Conservation (phyloP, 1,284 basidiomycete species). For the Ceratorhiza oryzae-sativae region DNA sequence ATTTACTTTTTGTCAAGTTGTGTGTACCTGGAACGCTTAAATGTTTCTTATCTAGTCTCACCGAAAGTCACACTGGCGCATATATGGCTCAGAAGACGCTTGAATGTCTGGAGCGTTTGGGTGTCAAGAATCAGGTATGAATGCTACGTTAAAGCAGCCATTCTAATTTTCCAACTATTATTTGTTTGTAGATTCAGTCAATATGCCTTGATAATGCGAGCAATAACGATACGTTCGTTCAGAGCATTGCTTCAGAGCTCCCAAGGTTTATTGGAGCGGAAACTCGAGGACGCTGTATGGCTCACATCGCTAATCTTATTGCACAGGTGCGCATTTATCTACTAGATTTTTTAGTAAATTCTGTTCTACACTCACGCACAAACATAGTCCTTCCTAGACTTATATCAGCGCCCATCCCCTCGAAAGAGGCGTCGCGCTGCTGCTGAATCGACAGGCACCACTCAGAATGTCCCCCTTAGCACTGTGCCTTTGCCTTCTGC, state of each 20-base stretch:
- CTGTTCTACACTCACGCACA: too few species aligned
- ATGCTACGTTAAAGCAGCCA: neutral
- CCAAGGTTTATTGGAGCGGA: neutral
- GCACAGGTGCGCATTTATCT: slow-evolving; percentile 1
- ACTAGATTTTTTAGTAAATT: neutral
- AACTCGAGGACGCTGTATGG: neutral
- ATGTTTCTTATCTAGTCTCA: neutral
- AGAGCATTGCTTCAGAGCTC: neutral
- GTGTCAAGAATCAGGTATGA: neutral
- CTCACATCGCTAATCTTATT: slow-evolving; percentile 5
- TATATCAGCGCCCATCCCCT: neutral
- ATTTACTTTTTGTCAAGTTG: neutral
- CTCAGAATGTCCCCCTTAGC: neutral
- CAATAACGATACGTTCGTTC: slow-evolving; percentile 9
- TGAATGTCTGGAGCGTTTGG: neutral
- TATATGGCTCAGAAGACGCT: slow-evolving; percentile 13
- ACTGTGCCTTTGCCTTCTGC: too few species aligned
- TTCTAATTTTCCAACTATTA: neutral
- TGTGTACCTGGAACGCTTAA: neutral
- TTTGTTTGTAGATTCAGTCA: neutral
- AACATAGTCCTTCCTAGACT: slow-evolving; percentile 16
- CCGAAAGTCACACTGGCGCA: slow-evolving; percentile 1
- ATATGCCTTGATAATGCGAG: slow-evolving; percentile 27
- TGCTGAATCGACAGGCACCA: neutral
- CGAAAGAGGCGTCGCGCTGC: neutral